A percentile compares a stretch with the other conserved stretches of the same genome.
Conservation (phyloP, 768 basidiomycete species). For the Serendipita indica region DNA sequence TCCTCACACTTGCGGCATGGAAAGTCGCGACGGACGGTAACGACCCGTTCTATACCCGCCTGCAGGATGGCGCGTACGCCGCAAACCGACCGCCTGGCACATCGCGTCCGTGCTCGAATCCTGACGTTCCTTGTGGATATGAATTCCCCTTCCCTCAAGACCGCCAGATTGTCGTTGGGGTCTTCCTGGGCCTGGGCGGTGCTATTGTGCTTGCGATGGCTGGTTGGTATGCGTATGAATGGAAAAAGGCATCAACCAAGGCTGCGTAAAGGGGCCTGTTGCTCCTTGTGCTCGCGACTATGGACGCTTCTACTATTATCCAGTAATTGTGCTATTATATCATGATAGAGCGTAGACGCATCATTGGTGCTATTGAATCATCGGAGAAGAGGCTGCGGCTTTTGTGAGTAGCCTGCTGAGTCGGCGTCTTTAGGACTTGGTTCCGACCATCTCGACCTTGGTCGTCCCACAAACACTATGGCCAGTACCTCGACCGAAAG, state of each 20-base stretch:
- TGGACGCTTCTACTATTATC: too few species aligned
- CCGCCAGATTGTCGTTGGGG: constrained; percentile 56
- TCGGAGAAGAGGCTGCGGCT: too few species aligned
- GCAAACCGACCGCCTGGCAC: constrained; percentile 38
- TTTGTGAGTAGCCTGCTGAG: too few species aligned
- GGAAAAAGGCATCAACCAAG: neutral
- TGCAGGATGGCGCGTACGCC: constrained; percentile 54
- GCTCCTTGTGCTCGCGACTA: too few species aligned
- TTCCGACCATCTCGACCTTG: neutral
- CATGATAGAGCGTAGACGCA: too few species aligned
- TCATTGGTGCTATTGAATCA: too few species aligned
- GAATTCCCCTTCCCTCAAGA: constrained; percentile 34
- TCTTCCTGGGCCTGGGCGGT: constrained; percentile 48
- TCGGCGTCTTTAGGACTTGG: neutral
- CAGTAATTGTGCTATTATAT: too few species aligned
- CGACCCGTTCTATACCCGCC: constrained; percentile 65
- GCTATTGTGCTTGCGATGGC: constrained; percentile 35
- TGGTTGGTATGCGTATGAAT: constrained; percentile 10
- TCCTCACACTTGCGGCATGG: constrained; percentile 74
- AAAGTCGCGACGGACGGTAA: constrained; percentile 46
- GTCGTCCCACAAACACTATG: neutral
- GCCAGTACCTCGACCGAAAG: neutral
- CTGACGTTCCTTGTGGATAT: constrained; percentile 33
- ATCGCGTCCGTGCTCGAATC: constrained; percentile 68
- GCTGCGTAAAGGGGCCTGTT: neutral